These are phyloP conservation scores for Quercus phellos DNA, from an alignment of 331 rosid genomes.

Conservation along the genomic window DNA sequence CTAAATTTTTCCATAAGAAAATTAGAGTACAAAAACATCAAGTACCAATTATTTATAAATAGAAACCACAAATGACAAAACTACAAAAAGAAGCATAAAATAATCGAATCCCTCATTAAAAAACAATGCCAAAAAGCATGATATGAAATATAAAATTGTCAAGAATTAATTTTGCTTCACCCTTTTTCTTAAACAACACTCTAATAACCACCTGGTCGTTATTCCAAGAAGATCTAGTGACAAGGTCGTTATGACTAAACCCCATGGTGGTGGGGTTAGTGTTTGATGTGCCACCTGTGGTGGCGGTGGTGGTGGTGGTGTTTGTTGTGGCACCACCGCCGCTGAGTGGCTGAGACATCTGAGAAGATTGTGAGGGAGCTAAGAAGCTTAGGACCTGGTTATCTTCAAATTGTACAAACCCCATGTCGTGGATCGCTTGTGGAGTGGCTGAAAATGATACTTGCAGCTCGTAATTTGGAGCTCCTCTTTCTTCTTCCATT, in stretches of 20 bases:
- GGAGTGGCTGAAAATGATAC: constrained; percentile 53
- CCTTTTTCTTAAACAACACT: background rate
- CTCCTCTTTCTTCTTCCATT: constrained; percentile 58
- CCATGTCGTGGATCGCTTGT: constrained; percentile 56
- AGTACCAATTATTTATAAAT: background rate
- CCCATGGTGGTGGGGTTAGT: constrained; percentile 22
- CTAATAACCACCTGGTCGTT: constrained; percentile 43
- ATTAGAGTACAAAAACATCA: background rate
- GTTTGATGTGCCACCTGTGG: background rate
- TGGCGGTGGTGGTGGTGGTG: background rate
- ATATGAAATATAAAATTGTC: background rate
- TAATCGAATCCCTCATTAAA: background rate
- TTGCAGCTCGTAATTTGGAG: constrained; percentile 53
- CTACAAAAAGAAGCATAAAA: constrained; percentile 24
- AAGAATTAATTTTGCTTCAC: background rate
- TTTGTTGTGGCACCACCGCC: background rate
- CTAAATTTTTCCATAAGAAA: constrained; percentile 27
- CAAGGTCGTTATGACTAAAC: constrained; percentile 48
- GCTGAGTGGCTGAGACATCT: constrained; percentile 27
- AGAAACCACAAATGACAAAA: background rate
- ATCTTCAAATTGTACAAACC: constrained; percentile 69
- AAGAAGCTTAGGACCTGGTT: constrained; percentile 73
- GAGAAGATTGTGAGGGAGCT: constrained; percentile 48
- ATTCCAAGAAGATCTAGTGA: constrained; percentile 55
- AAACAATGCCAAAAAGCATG: constrained; percentile 6